Conservation (phyloP, 805 yeast genomes). For the Cyberlindnera misumaiensis region DNA sequence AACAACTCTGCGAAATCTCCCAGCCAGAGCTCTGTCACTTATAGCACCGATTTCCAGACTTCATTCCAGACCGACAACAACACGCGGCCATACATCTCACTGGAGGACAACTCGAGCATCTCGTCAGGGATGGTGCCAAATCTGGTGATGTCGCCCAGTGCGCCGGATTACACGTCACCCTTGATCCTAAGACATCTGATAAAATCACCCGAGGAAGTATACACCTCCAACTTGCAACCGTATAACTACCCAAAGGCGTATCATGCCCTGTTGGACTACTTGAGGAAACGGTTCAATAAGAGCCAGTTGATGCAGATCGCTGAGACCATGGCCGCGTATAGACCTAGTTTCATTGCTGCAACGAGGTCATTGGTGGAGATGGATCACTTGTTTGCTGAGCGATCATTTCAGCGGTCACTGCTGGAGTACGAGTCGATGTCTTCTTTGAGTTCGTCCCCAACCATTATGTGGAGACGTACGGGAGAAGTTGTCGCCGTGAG, state of each 20-base stretch:
- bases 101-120: conserved; percentile 21
- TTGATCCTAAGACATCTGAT: conserved; percentile 49
- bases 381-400: conserved; percentile 58
- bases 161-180: conserved; percentile 47
- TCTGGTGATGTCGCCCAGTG: conserved; percentile 8
- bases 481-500: conserved; percentile 80
- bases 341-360: conserved; percentile 74
- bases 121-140: conserved; percentile 7
- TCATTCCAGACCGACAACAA: conserved; percentile 23
- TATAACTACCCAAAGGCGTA: conserved; percentile 94
- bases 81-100: conserved; percentile 23
- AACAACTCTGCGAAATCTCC: conserved; percentile 19
- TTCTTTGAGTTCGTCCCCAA: conserved; percentile 61
- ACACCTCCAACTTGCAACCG: conserved; percentile 68
- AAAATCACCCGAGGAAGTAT: conserved; percentile 73
- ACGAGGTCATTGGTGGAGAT: conserved; percentile 66
- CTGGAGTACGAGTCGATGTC: conserved; percentile 48
- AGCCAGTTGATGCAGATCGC: conserved; percentile 58
- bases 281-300: conserved; percentile 64
- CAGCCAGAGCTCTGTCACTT: conserved; percentile 15
- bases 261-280: conserved; percentile 72
- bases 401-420: conserved; percentile 49
- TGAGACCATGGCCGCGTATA: conserved; percentile 40
- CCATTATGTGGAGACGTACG: conserved; percentile 79
- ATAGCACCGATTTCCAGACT: conserved; percentile 22